Conservation (phyloP, 75 land plant genomes). For the Pinus tabuliformis region DNA sequence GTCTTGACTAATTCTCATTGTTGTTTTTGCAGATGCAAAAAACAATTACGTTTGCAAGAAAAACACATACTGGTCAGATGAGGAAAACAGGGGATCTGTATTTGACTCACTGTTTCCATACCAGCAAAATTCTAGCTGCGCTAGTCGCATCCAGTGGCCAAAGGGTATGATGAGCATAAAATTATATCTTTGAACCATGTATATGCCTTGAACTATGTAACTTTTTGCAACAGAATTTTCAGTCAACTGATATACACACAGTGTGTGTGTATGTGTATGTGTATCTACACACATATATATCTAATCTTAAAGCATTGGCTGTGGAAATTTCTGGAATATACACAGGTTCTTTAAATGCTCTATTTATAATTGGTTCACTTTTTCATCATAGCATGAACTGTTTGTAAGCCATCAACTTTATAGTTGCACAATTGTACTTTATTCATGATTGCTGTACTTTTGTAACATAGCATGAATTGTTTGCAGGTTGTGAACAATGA, state of each 20-base stretch:
- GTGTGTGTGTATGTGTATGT: no score
- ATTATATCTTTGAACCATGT: not conserved
- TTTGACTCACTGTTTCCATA: constrained; percentile 86
- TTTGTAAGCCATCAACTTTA: not conserved
- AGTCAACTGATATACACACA: no score
- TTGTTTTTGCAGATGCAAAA: constrained; percentile 69
- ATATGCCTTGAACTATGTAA: not conserved
- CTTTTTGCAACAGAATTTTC: not conserved
- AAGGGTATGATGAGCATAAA: constrained; percentile 43
- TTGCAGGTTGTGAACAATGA: constrained; percentile 80
- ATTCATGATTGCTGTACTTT: not conserved
- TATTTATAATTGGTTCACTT: not conserved
- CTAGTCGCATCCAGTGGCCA: constrained; percentile 75
- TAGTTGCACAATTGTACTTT: not conserved
- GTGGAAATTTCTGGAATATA: not conserved
- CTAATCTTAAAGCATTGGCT: not conserved
- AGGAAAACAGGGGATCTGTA: constrained; percentile 91
- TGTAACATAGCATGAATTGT: constrained; percentile 2
- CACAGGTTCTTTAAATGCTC: not conserved
- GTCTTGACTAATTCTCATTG: not conserved
- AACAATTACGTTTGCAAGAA: constrained; percentile 84
- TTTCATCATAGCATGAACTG: not conserved
- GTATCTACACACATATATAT: no score
- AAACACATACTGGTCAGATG: constrained; percentile 80
- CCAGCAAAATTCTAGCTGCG: constrained; percentile 85